phyloP scores from a whole-genome alignment of 129 eudicot genomes.

The Flaveria brownii region DNA sequence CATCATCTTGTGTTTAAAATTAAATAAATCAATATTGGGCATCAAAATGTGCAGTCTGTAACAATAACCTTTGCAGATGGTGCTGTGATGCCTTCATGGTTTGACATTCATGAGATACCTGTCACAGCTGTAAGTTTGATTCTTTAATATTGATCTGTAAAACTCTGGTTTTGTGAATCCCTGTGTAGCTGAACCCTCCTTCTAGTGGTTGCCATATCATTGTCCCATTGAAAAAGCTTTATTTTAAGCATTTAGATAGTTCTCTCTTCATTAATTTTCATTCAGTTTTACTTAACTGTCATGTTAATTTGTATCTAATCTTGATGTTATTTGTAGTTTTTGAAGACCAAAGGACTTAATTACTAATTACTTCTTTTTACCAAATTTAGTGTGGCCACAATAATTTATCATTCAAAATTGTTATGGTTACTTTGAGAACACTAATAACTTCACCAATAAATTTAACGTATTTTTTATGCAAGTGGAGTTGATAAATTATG shows the following conservation, averaged over 20 bases:
- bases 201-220: constrained; percentile 58
- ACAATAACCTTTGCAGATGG: constrained; percentile 62
- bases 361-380: not conserved
- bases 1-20: not conserved
- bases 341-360: not conserved
- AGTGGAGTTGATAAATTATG: not conserved
- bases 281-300: not conserved
- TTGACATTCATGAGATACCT: constrained; percentile 89
- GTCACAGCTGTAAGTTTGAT: constrained; percentile 70
- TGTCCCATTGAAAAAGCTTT: too few relatives aligned
- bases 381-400: not conserved
- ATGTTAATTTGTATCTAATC: not conserved
- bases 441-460: too few relatives aligned
- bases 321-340: not conserved
- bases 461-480: not conserved
- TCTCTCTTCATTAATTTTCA: too few relatives aligned
- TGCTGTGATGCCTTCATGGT: constrained; percentile 93
- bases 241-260: too few relatives aligned
- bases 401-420: not conserved
- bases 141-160: not conserved
- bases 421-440: not conserved
- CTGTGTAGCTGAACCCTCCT: constrained; percentile 3
- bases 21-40: not conserved
- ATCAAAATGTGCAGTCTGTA: not conserved
- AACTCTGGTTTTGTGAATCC: not conserved